Base-by-base conservation (phyloP, 495 filamentous ascomycete genomes). In the Jackrogersella minutella region DNA sequence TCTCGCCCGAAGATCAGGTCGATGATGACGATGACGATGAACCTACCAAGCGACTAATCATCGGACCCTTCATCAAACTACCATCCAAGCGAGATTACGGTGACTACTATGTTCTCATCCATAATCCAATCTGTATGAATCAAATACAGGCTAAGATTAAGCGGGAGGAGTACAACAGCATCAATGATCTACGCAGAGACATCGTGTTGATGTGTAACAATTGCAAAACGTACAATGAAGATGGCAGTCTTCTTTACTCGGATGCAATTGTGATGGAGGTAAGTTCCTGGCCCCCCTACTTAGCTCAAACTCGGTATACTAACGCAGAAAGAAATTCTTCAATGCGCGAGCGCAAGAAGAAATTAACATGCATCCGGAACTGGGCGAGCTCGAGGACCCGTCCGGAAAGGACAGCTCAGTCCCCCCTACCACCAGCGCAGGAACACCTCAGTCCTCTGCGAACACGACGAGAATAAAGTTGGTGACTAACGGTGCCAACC, bases 181-280 rank as follows among this genome's bases (percentile, higher is more conserved):
- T 97, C 57, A 87, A 81, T 63, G 90, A 91, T 63, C 91, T 98
- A 84, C 81, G 88, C 31, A 85, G 85, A 26, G 95, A 99, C 72
- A 87, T 99, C 59, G 85, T 87, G 43, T 79, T 91, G 56, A 85
- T 99, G 70, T 94, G 93, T 74, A 86, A 85, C 69, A 99, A 99
- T 79, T 96, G 94, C 62, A 82, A 91, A 71, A 93, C 89, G 5
- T 99, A 95, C 78, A 99, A 99, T 76, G 95, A 99, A 77, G 95
- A 97, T 72, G 89, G 87, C 37, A 97, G 93, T 78, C 76, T 92
- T 59, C 83, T 99, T 44, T 97, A 92, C 80, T 86, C 90, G 70
- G 96, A 99, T 83, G 95, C 93, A 41, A 93, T 93, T 73, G 79
- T 88, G 40, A 97, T 99, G 76, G 93, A 97, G 85, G 94, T 97